These are phyloP conservation scores for Thermochaetoides thermophila DNA, from an alignment of 495 filamentous ascomycete genomes.

Conservation along the genomic window DNA sequence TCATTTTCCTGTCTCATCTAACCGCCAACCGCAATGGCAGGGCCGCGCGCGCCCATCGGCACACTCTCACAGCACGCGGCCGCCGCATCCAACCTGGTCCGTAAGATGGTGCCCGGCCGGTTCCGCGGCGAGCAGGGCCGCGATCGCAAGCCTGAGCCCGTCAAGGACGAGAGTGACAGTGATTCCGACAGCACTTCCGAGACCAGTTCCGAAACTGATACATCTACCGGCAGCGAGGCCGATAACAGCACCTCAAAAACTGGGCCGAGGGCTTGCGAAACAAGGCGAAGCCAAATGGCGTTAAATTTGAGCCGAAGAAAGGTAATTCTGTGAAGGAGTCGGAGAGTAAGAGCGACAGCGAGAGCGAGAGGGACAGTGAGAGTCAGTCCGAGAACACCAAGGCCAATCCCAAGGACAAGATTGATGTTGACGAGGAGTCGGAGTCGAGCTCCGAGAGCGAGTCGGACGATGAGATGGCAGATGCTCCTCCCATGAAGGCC, in stretches of 20 bases:
- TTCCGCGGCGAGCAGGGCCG: conserved; percentile 7
- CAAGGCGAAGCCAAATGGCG: background rate
- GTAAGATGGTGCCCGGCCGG: conserved; percentile 8
- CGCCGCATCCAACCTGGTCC: conserved; percentile 14
- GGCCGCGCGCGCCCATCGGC: conserved; percentile 19
- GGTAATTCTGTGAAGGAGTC: background rate
- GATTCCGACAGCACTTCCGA: conserved; percentile 2
- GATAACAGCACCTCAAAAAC: too few relatives aligned
- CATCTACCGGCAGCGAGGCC: background rate
- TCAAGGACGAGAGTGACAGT: conserved; percentile 9
- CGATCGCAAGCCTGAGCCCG: conserved; percentile 12
- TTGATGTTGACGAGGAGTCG: conserved; percentile 7
- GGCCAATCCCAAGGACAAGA: conserved; percentile 12
- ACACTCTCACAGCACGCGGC: conserved; percentile 18
- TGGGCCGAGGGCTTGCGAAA: background rate
- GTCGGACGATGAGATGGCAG: conserved; percentile 8
- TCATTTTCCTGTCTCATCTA: conserved; percentile 1
- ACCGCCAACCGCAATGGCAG: conserved; percentile 13
- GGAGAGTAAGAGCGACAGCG: conserved; percentile 7
- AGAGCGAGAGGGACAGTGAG: conserved; percentile 8
- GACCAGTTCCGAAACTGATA: background rate
- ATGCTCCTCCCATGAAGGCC: background rate
- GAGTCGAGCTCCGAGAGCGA: conserved; percentile 15
- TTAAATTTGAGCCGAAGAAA: background rate
- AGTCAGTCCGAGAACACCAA: conserved; percentile 17